phyloP scores from a whole-genome alignment of 2,329 filamentous ascomycete genomes.

The Bipolaris zeicola region DNA sequence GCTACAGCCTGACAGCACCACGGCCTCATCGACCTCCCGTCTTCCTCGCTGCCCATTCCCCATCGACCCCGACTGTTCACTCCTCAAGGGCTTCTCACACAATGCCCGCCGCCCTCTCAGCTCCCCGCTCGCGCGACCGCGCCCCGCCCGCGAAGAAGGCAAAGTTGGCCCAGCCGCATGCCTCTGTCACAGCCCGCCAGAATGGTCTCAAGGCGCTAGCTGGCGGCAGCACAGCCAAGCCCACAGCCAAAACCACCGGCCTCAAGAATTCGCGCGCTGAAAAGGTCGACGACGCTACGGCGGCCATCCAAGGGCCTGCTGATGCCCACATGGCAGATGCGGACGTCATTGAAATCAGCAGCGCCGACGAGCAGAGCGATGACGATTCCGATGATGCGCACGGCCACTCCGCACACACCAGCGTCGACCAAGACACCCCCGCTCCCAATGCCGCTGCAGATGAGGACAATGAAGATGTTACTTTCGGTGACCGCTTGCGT shows the following conservation, averaged over 20 bases:
- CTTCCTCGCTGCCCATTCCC: neutral
- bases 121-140: conserved; percentile 31
- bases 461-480: conserved; percentile 62
- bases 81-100: neutral
- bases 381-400: conserved; percentile 40
- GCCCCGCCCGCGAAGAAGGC: conserved; percentile 47
- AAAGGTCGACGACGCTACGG: conserved; percentile 63
- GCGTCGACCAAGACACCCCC: conserved; percentile 35
- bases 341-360: conserved; percentile 56
- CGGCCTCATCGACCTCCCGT: conserved; percentile 9
- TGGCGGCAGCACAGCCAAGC: conserved; percentile 38
- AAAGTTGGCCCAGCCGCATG: conserved; percentile 39
- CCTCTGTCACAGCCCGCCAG: conserved; percentile 23
- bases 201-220: conserved; percentile 44
- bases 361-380: conserved; percentile 51
- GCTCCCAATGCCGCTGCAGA: conserved; percentile 28
- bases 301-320: conserved; percentile 58
- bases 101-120: conserved; percentile 45
- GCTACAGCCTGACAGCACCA: conserved; percentile 30
- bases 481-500: conserved; percentile 85
- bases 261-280: conserved; percentile 57
- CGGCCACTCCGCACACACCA: conserved; percentile 19
- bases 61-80: neutral
- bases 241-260: conserved; percentile 60
- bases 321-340: conserved; percentile 48